Conservation (phyloP, 805 yeast genomes). For the Spencermartinsiella europaea region DNA sequence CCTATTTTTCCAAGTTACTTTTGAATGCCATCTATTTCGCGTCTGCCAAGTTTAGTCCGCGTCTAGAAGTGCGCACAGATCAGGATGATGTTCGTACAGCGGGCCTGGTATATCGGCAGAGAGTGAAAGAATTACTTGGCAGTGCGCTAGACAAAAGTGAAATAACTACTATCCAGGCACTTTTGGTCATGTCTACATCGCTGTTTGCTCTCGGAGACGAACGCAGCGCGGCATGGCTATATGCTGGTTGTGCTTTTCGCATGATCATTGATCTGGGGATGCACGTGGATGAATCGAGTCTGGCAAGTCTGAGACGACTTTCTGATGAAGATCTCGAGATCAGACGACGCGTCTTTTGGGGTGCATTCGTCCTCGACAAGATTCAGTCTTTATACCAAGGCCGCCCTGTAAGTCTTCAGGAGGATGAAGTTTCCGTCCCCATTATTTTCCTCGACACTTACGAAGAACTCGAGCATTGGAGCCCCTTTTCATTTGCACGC, state of each 20-base stretch:
- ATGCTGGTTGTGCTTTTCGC: constrained; percentile 7
- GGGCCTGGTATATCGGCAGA: constrained; percentile 4
- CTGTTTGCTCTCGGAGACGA: constrained; percentile 7
- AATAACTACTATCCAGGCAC: constrained; percentile 8
- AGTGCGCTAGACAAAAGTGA: constrained; percentile 7
- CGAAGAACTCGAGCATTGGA: constrained; percentile 7
- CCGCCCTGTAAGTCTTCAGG: constrained; percentile 6
- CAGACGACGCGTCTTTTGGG: constrained; percentile 6
- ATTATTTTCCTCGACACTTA: constrained; percentile 4
- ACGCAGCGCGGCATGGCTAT: constrained; percentile 8
- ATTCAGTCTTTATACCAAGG: constrained; percentile 7
- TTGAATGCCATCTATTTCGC: constrained; percentile 7
- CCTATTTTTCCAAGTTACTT: constrained; percentile 7
- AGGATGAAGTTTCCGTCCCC: constrained; percentile 4
- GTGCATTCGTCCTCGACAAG: constrained; percentile 6
- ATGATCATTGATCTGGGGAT: constrained; percentile 6
- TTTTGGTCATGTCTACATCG: constrained; percentile 5
- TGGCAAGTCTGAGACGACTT: constrained; percentile 1
- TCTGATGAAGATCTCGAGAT: constrained; percentile 9
- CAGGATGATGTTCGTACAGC: constrained; percentile 4
- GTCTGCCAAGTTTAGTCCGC: constrained; percentile 6
- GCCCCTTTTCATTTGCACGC: constrained; percentile 1
- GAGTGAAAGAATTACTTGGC: constrained; percentile 5
- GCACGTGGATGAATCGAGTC: constrained; percentile 4
- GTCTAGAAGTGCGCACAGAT: constrained; percentile 4